phyloP scores from a whole-genome alignment of 2,329 filamentous ascomycete genomes.

The Sarocladium kiliense region DNA sequence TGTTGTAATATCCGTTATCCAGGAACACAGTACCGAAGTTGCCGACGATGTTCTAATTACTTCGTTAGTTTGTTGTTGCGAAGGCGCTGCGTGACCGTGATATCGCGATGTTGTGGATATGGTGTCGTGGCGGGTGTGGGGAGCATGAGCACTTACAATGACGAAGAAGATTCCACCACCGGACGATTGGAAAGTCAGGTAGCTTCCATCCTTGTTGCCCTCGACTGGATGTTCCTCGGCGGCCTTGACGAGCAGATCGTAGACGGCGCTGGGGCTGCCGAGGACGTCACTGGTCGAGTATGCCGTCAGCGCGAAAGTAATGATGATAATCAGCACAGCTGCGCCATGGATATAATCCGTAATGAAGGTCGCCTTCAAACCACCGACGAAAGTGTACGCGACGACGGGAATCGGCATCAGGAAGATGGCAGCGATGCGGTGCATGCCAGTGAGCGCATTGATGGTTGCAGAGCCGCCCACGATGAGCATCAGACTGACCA shows the following conservation, averaged over 20 bases:
- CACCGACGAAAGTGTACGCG: constrained; percentile 70
- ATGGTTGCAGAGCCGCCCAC: constrained; percentile 68
- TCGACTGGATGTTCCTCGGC: constrained; percentile 63
- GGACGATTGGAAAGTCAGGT: constrained; percentile 65
- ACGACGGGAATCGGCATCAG: constrained; percentile 76
- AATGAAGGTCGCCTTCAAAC: constrained; percentile 82
- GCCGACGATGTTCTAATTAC: constrained; percentile 59
- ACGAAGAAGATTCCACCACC: constrained; percentile 82
- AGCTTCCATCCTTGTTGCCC: constrained; percentile 67
- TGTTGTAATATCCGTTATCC: constrained; percentile 48
- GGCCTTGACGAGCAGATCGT: constrained; percentile 65
- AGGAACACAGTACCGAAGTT: constrained; percentile 83
- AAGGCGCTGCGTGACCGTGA: not conserved
- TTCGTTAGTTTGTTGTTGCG: not conserved
- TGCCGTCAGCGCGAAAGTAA: constrained; percentile 76
- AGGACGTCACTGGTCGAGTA: constrained; percentile 59
- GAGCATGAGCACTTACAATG: constrained; percentile 40
- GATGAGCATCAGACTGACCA: constrained; percentile 85
- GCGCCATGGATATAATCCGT: constrained; percentile 86
- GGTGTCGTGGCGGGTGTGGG: not conserved
- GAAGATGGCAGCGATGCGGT: constrained; percentile 76
- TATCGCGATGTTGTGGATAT: constrained; percentile 22
- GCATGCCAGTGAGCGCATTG: constrained; percentile 34
- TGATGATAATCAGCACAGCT: constrained; percentile 78
- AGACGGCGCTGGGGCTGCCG: constrained; percentile 69